Percentiles rank a stretch among this genome's conserved stretches.
Conservation (phyloP, 1,139 yeast genomes). For the Debaryomyces robertsiae region DNA sequence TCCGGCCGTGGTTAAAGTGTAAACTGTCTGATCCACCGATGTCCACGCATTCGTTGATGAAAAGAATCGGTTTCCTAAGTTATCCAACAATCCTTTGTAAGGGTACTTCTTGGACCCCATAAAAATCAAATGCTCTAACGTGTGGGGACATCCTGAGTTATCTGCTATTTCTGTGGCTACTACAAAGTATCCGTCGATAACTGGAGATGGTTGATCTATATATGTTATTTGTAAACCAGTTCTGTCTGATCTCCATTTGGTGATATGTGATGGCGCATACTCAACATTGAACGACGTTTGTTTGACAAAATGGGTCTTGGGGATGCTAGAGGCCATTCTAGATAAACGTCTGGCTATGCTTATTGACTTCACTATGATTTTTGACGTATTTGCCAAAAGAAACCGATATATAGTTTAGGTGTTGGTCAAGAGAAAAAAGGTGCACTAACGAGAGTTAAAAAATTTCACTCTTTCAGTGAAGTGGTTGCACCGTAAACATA, state of each 20-base stretch:
- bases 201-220: slow-evolving; percentile 80
- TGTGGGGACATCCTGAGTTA: slow-evolving; percentile 94
- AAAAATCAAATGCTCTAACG: slow-evolving; percentile 89
- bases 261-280: slow-evolving; percentile 63
- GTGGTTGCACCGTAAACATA: too few species aligned
- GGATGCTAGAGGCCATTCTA: slow-evolving; percentile 10
- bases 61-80: slow-evolving; percentile 80
- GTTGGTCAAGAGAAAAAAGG: background rate
- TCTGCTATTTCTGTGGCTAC: slow-evolving; percentile 89
- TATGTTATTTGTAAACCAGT: slow-evolving; percentile 84
- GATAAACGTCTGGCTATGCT: slow-evolving; percentile 2
- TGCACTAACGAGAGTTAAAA: slow-evolving; percentile 4
- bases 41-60: slow-evolving; percentile 98
- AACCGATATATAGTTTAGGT: background rate
- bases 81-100: slow-evolving; percentile 87
- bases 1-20: slow-evolving; percentile 89
- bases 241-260: slow-evolving; percentile 70
- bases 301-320: slow-evolving; percentile 35
- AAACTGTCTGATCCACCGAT: slow-evolving; percentile 92
- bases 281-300: slow-evolving; percentile 58
- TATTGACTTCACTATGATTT: slow-evolving; percentile 5
- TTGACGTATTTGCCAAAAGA: background rate
- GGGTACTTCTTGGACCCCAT: slow-evolving; percentile 94
- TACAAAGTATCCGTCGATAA: slow-evolving; percentile 90
- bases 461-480: background rate